Base-by-base conservation (phyloP, 116 monocot genomes). In the Phalaenopsis hybrid region DNA sequence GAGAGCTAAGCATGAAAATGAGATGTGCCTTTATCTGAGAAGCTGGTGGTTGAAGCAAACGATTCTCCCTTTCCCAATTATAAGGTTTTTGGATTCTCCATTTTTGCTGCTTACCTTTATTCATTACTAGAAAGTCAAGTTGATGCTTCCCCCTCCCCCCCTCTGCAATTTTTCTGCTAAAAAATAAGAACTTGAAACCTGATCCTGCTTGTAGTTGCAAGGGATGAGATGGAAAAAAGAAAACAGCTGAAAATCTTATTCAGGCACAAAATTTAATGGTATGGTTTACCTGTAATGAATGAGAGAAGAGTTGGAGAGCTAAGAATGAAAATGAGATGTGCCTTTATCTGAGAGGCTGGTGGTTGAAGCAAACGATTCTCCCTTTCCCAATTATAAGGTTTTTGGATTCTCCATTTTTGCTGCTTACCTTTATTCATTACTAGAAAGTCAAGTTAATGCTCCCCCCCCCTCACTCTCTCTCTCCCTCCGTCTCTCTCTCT, bases 281-380 rank as follows among this genome's bases (percentile, higher is more conserved):
- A 0, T 28, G 28, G 28, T 28, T 28, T 28, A 28, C 28, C 28
- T 28, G 28, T n/a, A n/a, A 0, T 28, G 28, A 28, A 28, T 28
- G 28, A 28, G 28, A 28, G 28, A 28, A 28, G 28, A 28, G 28
- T 28, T 28, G 49, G 11, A 49, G 49, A 49, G 49, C 49, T 49
- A 49, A 49, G 49, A 7, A 49, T 28, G 8, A 23, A 69, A 5
- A 11, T 49, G 49, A 49, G 49, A 49, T 49, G 49, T 49, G 49
- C 49, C 69, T 69, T 69, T 69, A 23, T 69, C 69, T 69, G 74
- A 33, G 43, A 74, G 41, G 74, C 37, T 74, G 44, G 74, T 34
- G 74, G 4, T 34, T 37, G 74, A 74, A 17, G 74, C 43, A 74
- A 74, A 43, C 5, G 74, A 74, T 44, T 69, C 74, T 18, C 74